Evolutionary conservation across 495 filamentous ascomycete genomes (phyloP), one percentile per base, ranked within the genome.

Genomic region (Ascodesmis nigricans): DNA sequence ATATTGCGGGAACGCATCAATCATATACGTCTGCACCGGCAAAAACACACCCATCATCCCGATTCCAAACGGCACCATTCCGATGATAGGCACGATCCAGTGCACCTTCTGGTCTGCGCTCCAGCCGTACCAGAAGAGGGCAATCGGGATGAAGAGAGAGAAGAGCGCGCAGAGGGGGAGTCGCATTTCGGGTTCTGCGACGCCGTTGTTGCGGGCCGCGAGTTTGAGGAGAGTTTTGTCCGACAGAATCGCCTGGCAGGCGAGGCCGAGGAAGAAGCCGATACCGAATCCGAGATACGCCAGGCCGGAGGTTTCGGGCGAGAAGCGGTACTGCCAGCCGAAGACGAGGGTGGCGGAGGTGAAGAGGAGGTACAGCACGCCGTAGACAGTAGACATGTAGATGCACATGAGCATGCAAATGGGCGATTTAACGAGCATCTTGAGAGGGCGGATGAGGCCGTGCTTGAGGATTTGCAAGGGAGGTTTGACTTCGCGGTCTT

Each of bases 331-430:
- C 1, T 63, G 52, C 15, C 53, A 40, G 1, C 57, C 48, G 46
- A 68, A 80, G 20, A 78, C 64, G 13, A 52, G 43, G 1, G 71
- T 65, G 52, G 78, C 69, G n/a, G 73, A 75, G 15, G 71, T 73
- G 58, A 79, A 75, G 34, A 87, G 63, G 40, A 91, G 67, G 54
- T 87, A 91, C 8, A 84, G 53, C 17, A 78, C 71, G 7, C 76
- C 72, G 47, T 81, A 83, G 6, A 71, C 58, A 38, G 80, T 67
- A 25, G 75, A 69, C 56, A 82, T 68, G 52, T 83, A 84, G 3
- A 78, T 41, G 9, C 68, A 72, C 11, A 75, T 62, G 20, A 73
- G 50, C 42, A 71, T 60, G 24, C 71, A 66, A 39, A 80, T 74
- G 6, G 72, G 67, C 35, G 52, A 69, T 37, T 55, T 54, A 15